Base-by-base conservation (phyloP, 179 eudicot species). In the Camellia oleifera region DNA sequence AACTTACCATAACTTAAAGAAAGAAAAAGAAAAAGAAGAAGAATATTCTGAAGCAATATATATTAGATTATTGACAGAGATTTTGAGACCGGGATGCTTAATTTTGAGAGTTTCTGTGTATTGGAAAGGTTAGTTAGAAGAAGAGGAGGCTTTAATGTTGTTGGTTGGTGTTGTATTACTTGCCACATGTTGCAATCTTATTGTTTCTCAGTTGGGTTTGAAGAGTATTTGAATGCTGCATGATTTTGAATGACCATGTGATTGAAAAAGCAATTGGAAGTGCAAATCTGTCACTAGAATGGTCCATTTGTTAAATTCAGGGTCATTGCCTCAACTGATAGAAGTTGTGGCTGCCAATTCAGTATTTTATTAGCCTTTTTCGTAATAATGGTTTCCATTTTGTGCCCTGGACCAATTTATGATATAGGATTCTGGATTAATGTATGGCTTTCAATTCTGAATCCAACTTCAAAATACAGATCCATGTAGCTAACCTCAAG, bases 161-260 rank as follows among this genome's bases (percentile, higher is more conserved):
- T 70, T 45, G 4, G 45, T 26, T 70, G 23, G 32, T 18, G 26
- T 48, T 70, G 13, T 2, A 5, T 17, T 13, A 42, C 18, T 7
- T 42, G 52, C 72, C 7, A 68, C 20, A 42, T 44, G 18, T 17
- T 15, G 4, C 69, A 65, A 11, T 26, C 11, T 65, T 65, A 26
- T 65, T 10, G 20, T 26, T 0, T 65, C 69, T 65, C 69, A 23
- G 45, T 26, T 32, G 44, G 45, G 32, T 26, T 65, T 9, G 44
- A 65, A 65, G 69, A 45, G 5, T 42, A 65, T 65, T 65, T 65
- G 45, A 48, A 65, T 65, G 69, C 44, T 65, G 69, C 44, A 65
- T 65, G 44, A 65, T 65, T 65, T 26, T 23, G 69, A 65, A 65
- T 65, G 69, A 32, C 12, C 20, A 14, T 17, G 12, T 60, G 64